Evolutionary conservation across 306 rosid genomes (phyloP).

Genomic region (Ceratonia siliqua): DNA sequence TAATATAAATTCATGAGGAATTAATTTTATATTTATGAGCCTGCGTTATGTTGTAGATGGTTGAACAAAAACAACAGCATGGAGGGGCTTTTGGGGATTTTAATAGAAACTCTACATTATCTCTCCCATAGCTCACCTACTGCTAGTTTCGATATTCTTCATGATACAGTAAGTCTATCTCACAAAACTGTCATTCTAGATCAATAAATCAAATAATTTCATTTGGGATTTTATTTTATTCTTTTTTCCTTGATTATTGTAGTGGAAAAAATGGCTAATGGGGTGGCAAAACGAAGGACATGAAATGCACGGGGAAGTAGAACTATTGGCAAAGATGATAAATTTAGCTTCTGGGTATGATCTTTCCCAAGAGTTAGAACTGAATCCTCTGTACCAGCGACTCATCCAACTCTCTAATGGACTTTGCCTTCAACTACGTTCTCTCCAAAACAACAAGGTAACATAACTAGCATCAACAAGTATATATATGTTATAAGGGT

Average conservation of each 20-base stretch:
- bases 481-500: background rate
- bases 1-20: background rate
- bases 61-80: constrained; percentile 33
- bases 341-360: constrained; percentile 46
- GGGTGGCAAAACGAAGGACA: constrained; percentile 60
- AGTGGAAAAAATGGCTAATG: constrained; percentile 65
- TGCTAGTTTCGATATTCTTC: background rate
- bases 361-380: constrained; percentile 27
- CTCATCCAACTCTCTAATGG: constrained; percentile 47
- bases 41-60: constrained; percentile 33
- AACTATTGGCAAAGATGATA: constrained; percentile 50
- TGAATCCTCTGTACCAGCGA: constrained; percentile 32
- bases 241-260: background rate
- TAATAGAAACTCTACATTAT: constrained; percentile 38
- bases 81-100: constrained; percentile 43
- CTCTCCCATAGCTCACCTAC: background rate
- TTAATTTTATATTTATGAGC: background rate
- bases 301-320: constrained; percentile 48
- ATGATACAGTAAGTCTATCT: background rate
- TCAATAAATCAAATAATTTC: background rate
- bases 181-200: background rate
- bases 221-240: background rate
- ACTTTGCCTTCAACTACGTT: constrained; percentile 47
- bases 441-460: constrained; percentile 42
- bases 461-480: background rate